These are phyloP conservation scores for Metschnikowia lachancei DNA, from an alignment of 805 yeast genomes.

Conservation along the genomic window DNA sequence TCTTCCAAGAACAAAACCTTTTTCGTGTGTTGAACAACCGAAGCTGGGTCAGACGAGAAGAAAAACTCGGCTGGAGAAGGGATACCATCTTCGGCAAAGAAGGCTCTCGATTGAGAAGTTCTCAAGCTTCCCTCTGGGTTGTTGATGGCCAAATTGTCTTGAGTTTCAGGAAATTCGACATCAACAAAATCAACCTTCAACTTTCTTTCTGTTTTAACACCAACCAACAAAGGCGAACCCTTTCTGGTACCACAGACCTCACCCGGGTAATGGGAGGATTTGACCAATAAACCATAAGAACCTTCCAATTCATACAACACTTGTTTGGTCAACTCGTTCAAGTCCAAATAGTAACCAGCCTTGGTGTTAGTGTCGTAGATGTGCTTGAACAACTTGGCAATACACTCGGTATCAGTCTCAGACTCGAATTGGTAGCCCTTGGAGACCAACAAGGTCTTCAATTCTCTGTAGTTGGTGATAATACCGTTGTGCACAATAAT, in stretches of 20 bases:
- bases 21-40: constrained; percentile 94
- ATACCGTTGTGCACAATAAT: constrained; percentile 97
- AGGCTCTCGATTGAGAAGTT: constrained; percentile 94
- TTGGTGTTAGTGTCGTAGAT: constrained; percentile 72
- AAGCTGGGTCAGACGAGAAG: constrained; percentile 94
- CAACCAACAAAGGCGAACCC: constrained; percentile 95
- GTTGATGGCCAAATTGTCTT: constrained; percentile 47
- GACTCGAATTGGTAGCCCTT: constrained; percentile 84
- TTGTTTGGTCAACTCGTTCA: constrained; percentile 87
- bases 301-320: constrained; percentile 94
- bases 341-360: constrained; percentile 79
- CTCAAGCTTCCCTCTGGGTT: constrained; percentile 58
- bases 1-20: constrained; percentile 95
- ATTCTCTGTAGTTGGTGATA: constrained; percentile 90
- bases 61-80: constrained; percentile 96
- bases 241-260: constrained; percentile 96
- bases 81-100: constrained; percentile 86
- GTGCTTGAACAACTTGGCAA: constrained; percentile 92
- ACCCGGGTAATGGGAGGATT: constrained; percentile 88
- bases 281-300: constrained; percentile 92
- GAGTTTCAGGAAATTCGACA: constrained; percentile 86
- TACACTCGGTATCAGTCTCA: constrained; percentile 97
- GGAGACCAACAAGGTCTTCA: constrained; percentile 72
- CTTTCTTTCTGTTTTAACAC: constrained; percentile 94
- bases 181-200: constrained; percentile 97